Percentiles rank a stretch among this genome's conserved stretches.
Conservation (phyloP, 1,284 basidiomycete genomes). For the Macrocystidia cucumis region DNA sequence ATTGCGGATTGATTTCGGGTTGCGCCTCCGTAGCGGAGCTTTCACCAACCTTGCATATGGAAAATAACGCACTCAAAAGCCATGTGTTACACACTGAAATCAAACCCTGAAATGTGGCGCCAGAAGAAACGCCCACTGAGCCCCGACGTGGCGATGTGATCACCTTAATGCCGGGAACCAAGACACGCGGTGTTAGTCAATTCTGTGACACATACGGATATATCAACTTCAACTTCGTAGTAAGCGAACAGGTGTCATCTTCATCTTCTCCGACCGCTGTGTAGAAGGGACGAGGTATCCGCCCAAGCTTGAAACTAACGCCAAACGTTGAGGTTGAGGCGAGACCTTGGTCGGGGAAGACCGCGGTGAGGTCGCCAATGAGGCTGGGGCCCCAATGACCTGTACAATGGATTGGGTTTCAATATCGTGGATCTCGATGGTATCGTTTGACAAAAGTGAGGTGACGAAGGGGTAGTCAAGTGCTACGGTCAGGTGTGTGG, state of each 20-base stretch:
- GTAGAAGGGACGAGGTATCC: conserved; percentile 59
- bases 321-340: conserved; percentile 19
- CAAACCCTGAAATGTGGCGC: too few species aligned
- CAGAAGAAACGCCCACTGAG: too few species aligned
- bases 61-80: too few species aligned
- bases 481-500: conserved; percentile 41
- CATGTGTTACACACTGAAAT: too few species aligned
- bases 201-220: too few species aligned
- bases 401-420: conserved; percentile 73
- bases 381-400: conserved; percentile 47
- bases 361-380: conserved; percentile 15
- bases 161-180: too few species aligned
- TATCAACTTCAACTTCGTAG: conserved; percentile 15
- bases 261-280: conserved; percentile 50
- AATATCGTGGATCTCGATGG: conserved; percentile 76
- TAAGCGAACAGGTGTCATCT: conserved; percentile 28
- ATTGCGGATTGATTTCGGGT: too few species aligned
- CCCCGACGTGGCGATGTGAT: too few species aligned
- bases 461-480: conserved; percentile 78
- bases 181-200: too few species aligned
- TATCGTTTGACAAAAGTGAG: conserved; percentile 71
- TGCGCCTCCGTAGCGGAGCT: too few species aligned
- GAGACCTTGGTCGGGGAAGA: conserved; percentile 16
- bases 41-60: too few species aligned
- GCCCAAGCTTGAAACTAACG: conserved; percentile 37